phyloP scores from a whole-genome alignment of 2,329 filamentous ascomycete genomes.

The Cryphonectria radicalis region DNA sequence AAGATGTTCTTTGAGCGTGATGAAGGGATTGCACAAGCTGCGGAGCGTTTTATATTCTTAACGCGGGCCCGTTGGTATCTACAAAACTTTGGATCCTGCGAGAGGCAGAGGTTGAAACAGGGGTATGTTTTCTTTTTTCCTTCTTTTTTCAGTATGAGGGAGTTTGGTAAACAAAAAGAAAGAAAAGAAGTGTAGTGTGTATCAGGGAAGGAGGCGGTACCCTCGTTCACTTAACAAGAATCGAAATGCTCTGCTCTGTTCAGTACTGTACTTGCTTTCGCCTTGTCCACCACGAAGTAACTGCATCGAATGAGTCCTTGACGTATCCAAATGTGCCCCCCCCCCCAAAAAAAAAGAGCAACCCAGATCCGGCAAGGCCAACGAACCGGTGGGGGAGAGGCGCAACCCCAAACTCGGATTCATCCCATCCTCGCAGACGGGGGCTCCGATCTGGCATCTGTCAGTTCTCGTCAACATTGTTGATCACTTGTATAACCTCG shows the following conservation, averaged over 20 bases:
- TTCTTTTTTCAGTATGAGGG: neutral
- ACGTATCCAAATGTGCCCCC: neutral
- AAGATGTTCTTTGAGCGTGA: neutral
- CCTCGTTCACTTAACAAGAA: neutral
- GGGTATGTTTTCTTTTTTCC: neutral
- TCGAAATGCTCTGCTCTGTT: conserved; percentile 7
- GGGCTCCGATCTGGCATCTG: neutral
- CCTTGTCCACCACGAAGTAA: neutral
- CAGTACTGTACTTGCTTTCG: neutral
- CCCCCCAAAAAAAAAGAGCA: neutral
- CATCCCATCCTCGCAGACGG: neutral
- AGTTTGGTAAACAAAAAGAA: conserved; percentile 12
- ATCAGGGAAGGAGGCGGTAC: neutral
- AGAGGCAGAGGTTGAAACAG: neutral
- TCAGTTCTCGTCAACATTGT: neutral
- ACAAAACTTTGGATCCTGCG: neutral
- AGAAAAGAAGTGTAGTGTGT: neutral
- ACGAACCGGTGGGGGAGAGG: conserved; percentile 2
- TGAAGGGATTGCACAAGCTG: conserved; percentile 8
- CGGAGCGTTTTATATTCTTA: conserved; percentile 13
- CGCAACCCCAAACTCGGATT: neutral
- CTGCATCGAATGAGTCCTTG: neutral
- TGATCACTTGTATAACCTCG: neutral
- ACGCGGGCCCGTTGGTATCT: neutral
- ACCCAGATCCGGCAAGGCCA: neutral